Evolutionary conservation across 208 protist genomes (phyloP).

Genomic region (Leptomonas pyrrhocoris): DNA sequence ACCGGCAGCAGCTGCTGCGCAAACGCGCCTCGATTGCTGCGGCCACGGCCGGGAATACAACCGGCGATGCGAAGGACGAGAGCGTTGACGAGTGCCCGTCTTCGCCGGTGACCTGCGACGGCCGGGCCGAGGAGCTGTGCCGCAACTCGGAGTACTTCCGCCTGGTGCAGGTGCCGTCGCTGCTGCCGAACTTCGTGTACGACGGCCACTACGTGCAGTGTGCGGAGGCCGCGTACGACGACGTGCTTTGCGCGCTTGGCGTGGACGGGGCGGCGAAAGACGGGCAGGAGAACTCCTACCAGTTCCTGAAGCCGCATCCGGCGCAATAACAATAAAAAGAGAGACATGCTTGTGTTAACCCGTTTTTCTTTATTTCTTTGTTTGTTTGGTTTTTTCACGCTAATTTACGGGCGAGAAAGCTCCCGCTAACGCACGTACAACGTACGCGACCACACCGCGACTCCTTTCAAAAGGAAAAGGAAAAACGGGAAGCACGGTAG

Average conservation of each 20-base stretch:
- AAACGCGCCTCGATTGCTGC: background rate
- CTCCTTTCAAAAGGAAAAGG: too few species aligned
- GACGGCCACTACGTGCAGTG: conserved; percentile 56
- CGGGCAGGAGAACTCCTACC: background rate
- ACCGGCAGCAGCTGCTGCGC: conserved; percentile 37
- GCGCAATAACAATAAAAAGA: background rate
- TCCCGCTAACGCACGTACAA: too few species aligned
- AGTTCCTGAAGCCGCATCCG: conserved; percentile 25
- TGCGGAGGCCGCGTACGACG: conserved; percentile 48
- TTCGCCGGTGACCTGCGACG: background rate
- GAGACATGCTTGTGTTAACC: background rate
- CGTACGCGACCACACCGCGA: too few species aligned
- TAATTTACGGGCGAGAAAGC: too few species aligned
- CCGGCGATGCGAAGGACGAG: background rate
- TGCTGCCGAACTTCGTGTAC: conserved; percentile 60
- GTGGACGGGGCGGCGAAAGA: conserved; percentile 18
- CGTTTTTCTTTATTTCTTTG: background rate
- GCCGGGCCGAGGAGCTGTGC: conserved; percentile 20
- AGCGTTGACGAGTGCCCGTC: conserved; percentile 2
- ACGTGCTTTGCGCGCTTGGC: conserved; percentile 40
- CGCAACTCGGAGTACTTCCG: conserved; percentile 20
- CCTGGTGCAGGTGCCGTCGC: conserved; percentile 57
- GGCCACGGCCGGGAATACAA: background rate
- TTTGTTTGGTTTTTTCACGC: background rate
- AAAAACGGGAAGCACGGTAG: too few species aligned